phyloP scores from a whole-genome alignment of 768 basidiomycete genomes.

The Mycena capillaripes region DNA sequence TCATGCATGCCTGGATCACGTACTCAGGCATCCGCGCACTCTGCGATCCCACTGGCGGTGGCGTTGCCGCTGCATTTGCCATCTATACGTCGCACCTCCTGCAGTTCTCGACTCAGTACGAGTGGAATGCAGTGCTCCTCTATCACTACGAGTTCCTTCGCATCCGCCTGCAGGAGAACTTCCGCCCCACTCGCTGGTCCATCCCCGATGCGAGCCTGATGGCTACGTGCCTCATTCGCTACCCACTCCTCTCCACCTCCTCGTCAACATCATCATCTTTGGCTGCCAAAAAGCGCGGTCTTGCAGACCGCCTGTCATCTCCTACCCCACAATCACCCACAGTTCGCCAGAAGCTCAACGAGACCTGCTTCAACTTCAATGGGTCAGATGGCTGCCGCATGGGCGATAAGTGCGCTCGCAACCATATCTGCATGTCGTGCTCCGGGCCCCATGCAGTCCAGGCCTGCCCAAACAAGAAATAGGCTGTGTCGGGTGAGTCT shows the following conservation, averaged over 20 bases:
- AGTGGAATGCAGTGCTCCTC: constrained; percentile 7
- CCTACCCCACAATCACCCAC: neutral
- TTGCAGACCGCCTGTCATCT: neutral
- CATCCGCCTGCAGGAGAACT: constrained; percentile 11
- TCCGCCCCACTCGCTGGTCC: constrained; percentile 9
- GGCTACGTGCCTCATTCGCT: constrained; percentile 2
- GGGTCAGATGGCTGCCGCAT: neutral
- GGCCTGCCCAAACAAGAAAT: neutral
- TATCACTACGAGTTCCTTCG: constrained; percentile 18
- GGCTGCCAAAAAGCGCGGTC: neutral
- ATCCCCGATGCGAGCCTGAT: constrained; percentile 10
- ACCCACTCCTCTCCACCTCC: neutral
- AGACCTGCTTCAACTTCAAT: constrained; percentile 2
- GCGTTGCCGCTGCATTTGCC: neutral
- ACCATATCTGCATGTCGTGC: neutral
- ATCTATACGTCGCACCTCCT: constrained; percentile 1
- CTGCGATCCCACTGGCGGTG: constrained; percentile 9
- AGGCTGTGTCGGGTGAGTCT: neutral
- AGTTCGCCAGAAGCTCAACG: neutral
- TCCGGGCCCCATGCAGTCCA: neutral
- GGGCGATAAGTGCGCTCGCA: neutral
- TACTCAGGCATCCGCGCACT: constrained; percentile 8
- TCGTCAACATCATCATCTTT: neutral
- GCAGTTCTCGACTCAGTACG: constrained; percentile 9
- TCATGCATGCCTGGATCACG: neutral